Percentiles rank a stretch among this genome's conserved stretches.
Conservation (phyloP, 2,329 filamentous ascomycete species). For the Zymoseptoria brevis region DNA sequence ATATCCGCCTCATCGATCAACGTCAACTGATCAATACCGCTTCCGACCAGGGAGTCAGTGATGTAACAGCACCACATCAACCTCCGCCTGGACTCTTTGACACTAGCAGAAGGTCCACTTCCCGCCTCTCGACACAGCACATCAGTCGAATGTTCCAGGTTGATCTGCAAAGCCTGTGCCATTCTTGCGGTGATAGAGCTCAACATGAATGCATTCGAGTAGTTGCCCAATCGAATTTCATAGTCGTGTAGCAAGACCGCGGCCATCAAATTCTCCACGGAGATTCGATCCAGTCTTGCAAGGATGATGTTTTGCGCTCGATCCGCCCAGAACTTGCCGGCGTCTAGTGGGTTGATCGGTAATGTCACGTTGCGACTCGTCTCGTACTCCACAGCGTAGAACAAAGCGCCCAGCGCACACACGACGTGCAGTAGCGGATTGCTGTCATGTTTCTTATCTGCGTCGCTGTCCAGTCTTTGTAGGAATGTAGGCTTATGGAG, state of each 20-base stretch:
- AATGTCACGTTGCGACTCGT: slow-evolving; percentile 5
- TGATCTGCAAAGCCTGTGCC: slow-evolving; percentile 21
- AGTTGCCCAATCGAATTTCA: slow-evolving; percentile 20
- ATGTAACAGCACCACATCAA: slow-evolving; percentile 23
- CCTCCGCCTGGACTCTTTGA: slow-evolving; percentile 20
- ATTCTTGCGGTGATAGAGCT: slow-evolving; percentile 20
- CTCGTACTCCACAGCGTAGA: slow-evolving; percentile 17
- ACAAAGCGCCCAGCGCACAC: slow-evolving; percentile 18
- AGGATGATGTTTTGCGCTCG: slow-evolving; percentile 18
- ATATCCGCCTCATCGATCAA: slow-evolving; percentile 20
- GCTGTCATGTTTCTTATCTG: slow-evolving; percentile 14
- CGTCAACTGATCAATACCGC: slow-evolving; percentile 19
- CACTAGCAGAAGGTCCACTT: slow-evolving; percentile 17
- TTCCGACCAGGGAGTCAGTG: slow-evolving; percentile 18
- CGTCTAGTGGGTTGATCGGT: slow-evolving; percentile 15
- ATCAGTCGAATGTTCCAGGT: slow-evolving; percentile 20
- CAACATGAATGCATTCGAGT: slow-evolving; percentile 21
- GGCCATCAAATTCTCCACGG: slow-evolving; percentile 20
- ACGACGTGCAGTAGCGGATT: slow-evolving; percentile 19
- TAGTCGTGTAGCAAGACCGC: slow-evolving; percentile 20
- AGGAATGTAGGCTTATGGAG: slow-evolving; percentile 20
- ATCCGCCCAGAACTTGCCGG: slow-evolving; percentile 19
- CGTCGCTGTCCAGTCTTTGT: slow-evolving; percentile 17
- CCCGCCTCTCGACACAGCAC: slow-evolving; percentile 18
- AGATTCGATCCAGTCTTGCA: slow-evolving; percentile 17